Percentiles rank a stretch among this genome's conserved stretches.
Evolutionary conservation across 179 eudicot species (phyloP).

Genomic region (Heliamphora pulchella): DNA sequence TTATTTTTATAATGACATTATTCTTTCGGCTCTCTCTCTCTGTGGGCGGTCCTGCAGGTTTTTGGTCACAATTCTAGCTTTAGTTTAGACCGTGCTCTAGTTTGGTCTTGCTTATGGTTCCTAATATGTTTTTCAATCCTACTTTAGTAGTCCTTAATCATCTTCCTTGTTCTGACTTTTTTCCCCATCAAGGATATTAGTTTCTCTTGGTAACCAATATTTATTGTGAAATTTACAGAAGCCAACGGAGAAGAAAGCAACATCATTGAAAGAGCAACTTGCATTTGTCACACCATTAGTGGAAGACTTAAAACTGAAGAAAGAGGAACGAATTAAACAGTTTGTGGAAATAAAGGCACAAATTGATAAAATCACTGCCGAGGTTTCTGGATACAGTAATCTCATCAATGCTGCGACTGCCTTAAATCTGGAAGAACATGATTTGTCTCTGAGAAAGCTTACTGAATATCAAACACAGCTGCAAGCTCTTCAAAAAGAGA

Average conservation of each 20-base stretch:
- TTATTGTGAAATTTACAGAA: constrained; percentile 25
- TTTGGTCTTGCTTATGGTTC: constrained; percentile 1
- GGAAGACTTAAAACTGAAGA: constrained; percentile 44
- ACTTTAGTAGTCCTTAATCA: background rate
- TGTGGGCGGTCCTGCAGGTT: background rate
- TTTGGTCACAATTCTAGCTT: background rate
- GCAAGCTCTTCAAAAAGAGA: constrained; percentile 51
- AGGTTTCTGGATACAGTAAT: constrained; percentile 47
- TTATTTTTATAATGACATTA: background rate
- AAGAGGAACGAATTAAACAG: constrained; percentile 50
- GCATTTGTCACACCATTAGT: constrained; percentile 44
- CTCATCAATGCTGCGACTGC: constrained; percentile 26
- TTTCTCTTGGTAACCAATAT: constrained; percentile 4
- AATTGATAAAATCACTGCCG: constrained; percentile 43
- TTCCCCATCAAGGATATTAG: background rate
- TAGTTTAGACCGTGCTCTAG: background rate
- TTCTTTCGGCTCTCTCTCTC: background rate
- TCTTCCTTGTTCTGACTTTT: background rate
- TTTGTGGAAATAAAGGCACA: constrained; percentile 53
- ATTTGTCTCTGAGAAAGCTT: constrained; percentile 55
- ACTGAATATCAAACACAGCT: constrained; percentile 46
- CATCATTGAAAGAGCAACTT: constrained; percentile 51
- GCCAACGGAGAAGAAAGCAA: constrained; percentile 32
- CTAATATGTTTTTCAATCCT: background rate
- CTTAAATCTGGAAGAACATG: constrained; percentile 42